Conservation (phyloP, 768 basidiomycete genomes). For the Hirschioporus abietinus region DNA sequence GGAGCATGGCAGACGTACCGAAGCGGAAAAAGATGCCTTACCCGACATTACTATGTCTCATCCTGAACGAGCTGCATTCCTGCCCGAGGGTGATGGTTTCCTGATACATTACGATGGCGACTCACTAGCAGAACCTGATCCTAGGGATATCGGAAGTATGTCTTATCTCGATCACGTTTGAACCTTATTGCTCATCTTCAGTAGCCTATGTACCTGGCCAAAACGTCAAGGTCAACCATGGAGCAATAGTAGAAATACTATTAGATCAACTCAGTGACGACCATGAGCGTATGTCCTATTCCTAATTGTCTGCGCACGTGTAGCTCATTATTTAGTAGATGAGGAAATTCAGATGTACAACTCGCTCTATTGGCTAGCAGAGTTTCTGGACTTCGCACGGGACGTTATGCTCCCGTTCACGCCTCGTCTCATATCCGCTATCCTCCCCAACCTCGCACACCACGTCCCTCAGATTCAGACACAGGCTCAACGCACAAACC, state of each 20-base stretch:
- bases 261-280: slow-evolving; percentile 80
- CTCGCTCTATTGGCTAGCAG: slow-evolving; percentile 89
- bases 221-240: slow-evolving; percentile 87
- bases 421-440: slow-evolving; percentile 86
- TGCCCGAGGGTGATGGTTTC: slow-evolving; percentile 28
- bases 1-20: slow-evolving; percentile 39
- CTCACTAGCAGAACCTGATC: slow-evolving; percentile 41
- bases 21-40: slow-evolving; percentile 42
- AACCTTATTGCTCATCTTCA: slow-evolving; percentile 13
- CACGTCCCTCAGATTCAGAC: slow-evolving; percentile 85
- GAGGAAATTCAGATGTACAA: slow-evolving; percentile 94
- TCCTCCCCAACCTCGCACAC: slow-evolving; percentile 92
- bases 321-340: slow-evolving; percentile 40
- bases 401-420: slow-evolving; percentile 95
- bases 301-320: slow-evolving; percentile 3
- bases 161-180: slow-evolving; percentile 1
- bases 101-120: slow-evolving; percentile 50
- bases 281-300: slow-evolving; percentile 46
- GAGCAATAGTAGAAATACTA: slow-evolving; percentile 89
- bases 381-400: slow-evolving; percentile 81
- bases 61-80: slow-evolving; percentile 44
- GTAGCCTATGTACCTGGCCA: slow-evolving; percentile 90
- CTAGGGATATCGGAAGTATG: slow-evolving; percentile 63
- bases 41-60: slow-evolving; percentile 55
- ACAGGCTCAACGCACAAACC: slow-evolving; percentile 83